Conservation (phyloP, 768 basidiomycete genomes). For the Russula emetica region DNA sequence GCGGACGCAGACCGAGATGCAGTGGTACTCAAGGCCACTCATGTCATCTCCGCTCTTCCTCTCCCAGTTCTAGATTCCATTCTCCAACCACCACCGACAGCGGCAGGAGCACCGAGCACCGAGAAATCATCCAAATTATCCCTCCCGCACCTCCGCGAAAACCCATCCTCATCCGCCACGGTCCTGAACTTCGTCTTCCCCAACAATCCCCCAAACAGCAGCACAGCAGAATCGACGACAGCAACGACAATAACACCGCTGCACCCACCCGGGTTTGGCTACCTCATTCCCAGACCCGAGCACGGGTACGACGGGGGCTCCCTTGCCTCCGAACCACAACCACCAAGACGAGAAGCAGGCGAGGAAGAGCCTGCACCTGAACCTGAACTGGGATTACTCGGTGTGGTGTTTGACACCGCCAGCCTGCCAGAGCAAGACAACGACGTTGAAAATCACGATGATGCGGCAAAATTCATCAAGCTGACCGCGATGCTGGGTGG, state of each 20-base stretch:
- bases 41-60: conserved; percentile 75
- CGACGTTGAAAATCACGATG: conserved; percentile 24
- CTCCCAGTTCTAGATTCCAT: conserved; percentile 49
- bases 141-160: conserved; percentile 65
- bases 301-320: conserved; percentile 43
- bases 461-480: conserved; percentile 52
- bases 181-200: conserved; percentile 87
- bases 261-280: conserved; percentile 89
- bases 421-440: conserved; percentile 59
- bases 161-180: conserved; percentile 74
- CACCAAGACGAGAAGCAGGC: not conserved
- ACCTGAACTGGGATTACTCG: conserved; percentile 54
- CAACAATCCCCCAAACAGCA: conserved; percentile 35
- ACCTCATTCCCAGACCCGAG: conserved; percentile 79
- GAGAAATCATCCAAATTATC: conserved; percentile 1
- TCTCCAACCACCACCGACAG: conserved; percentile 32
- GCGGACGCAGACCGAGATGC: not conserved
- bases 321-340: conserved; percentile 17
- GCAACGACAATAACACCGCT: conserved; percentile 36
- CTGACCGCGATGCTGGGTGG: conserved; percentile 91
- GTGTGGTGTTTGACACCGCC: conserved; percentile 87
- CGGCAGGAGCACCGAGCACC: conserved; percentile 23
- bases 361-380: not conserved
- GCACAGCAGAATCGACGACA: conserved; percentile 26
- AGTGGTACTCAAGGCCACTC: conserved; percentile 43